phyloP scores from a whole-genome alignment of 176 grass and related monocot species.

The Zoysia japonica region DNA sequence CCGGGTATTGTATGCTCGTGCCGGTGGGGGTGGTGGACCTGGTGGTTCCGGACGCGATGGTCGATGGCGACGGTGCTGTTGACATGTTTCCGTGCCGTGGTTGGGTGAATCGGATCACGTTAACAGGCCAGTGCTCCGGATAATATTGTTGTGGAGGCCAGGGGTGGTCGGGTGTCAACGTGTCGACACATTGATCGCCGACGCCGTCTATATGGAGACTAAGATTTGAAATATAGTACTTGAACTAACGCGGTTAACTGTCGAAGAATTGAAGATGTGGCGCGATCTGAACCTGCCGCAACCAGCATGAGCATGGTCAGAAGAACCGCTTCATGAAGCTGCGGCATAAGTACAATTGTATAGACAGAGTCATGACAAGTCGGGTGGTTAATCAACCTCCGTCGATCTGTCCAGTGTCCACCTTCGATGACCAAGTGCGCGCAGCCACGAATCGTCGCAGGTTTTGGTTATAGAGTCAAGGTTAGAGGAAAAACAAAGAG shows the following conservation, averaged over 20 bases:
- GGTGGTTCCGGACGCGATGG: background rate
- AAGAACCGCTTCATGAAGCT: too few species aligned
- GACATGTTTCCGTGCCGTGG: background rate
- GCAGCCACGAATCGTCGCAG: too few species aligned
- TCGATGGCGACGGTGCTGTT: slow-evolving; percentile 6
- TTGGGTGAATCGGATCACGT: background rate
- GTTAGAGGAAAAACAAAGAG: background rate
- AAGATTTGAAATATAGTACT: background rate
- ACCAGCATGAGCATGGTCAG: too few species aligned
- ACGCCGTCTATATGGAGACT: background rate
- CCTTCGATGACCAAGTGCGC: background rate
- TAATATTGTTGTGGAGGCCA: background rate
- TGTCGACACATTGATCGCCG: background rate
- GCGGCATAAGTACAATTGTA: too few species aligned
- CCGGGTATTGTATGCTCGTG: background rate
- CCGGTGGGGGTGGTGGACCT: background rate
- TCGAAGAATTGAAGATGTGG: too few species aligned
- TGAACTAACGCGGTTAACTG: too few species aligned
- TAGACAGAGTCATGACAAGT: too few species aligned
- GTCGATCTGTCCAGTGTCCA: background rate
- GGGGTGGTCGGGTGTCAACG: background rate
- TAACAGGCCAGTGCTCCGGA: background rate
- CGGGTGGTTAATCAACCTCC: background rate
- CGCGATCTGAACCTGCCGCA: too few species aligned
- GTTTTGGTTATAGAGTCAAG: background rate